Evolutionary conservation across 495 filamentous ascomycete genomes (phyloP), one percentile per base, ranked within the genome.

Genomic region (Annulohypoxylon maeteangense): DNA sequence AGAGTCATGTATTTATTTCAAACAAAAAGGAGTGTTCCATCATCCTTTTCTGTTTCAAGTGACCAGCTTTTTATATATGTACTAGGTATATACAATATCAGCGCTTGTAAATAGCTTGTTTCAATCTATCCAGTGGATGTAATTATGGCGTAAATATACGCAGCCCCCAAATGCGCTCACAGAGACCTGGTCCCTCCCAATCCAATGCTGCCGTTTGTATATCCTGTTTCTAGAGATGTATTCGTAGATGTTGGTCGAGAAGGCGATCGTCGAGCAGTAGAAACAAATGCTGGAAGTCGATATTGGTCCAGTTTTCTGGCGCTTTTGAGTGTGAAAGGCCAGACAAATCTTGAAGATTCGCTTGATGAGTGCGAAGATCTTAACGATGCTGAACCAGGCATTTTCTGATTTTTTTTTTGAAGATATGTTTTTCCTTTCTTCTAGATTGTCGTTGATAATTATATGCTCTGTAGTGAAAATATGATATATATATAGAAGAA

Each of bases 241-340:
- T 34, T 47, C 18, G 56, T 40, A 12, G 56, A 54, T 1, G 59
- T 60, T 3, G 53, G 10, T 7, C 54, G 42, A 18, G 67, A 64
- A 22, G 38, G 7, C n/a, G 66, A 57, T 16, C 27, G 27, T 57
- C 44, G 50, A 6, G 58, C 11, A 2, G 18, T 32, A 7, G 38
- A 29, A 23, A 50, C 53, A 51, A 63, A 69, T 6, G 18, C 23
- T 2, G 58, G 58, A 4, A 69, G 32, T 7, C 60, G 53, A 18
- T 70, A 70, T 27, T 55, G 42, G 16, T 70, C 67, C 0, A 70
- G 27, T 20, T 64, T 70, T 23, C 54, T 53, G 12, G 54, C 45
- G 16, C 55, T 36, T 0, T 64, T 53, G 4, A 59, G 44, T 6
- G 51, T 36, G 14, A 70, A 64, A 12, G 67, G 67, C 67, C 60